Evolutionary conservation across 73 alveolate genomes (phyloP).

Genomic region (Tetrahymena borealis): DNA sequence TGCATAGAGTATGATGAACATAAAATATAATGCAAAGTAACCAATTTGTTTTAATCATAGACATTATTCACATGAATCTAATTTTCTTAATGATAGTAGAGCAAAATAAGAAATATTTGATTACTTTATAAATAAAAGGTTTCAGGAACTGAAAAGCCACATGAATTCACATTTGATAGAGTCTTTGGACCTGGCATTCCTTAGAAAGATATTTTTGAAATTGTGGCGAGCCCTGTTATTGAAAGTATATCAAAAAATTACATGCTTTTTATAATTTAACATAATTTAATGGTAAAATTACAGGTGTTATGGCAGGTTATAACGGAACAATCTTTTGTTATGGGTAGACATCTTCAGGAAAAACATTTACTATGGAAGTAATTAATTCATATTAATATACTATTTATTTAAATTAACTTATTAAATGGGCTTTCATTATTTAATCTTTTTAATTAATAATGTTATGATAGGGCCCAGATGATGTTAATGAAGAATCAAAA

Average conservation of each 20-base stretch:
- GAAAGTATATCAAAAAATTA: constrained; percentile 5
- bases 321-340: constrained; percentile 95
- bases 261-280: constrained; percentile 58
- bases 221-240: constrained; percentile 45
- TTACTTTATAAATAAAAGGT: background rate
- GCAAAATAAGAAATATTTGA: background rate
- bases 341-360: constrained; percentile 97
- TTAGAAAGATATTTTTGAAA: constrained; percentile 42
- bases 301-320: constrained; percentile 89
- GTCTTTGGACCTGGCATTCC: constrained; percentile 40
- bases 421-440: background rate
- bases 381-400: background rate
- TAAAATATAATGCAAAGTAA: constrained; percentile 11
- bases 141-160: background rate
- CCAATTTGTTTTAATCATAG: background rate
- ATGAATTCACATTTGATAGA: constrained; percentile 48
- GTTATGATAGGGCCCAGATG: constrained; percentile 70
- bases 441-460: background rate
- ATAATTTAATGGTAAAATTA: constrained; percentile 43
- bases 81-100: background rate
- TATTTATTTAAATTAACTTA: background rate
- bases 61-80: background rate
- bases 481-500: constrained; percentile 46
- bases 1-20: constrained; percentile 28
- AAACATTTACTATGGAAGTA: constrained; percentile 96